Evolutionary conservation across 805 yeast genomes (phyloP).

Genomic region (Kazachstania bromeliacearum): DNA sequence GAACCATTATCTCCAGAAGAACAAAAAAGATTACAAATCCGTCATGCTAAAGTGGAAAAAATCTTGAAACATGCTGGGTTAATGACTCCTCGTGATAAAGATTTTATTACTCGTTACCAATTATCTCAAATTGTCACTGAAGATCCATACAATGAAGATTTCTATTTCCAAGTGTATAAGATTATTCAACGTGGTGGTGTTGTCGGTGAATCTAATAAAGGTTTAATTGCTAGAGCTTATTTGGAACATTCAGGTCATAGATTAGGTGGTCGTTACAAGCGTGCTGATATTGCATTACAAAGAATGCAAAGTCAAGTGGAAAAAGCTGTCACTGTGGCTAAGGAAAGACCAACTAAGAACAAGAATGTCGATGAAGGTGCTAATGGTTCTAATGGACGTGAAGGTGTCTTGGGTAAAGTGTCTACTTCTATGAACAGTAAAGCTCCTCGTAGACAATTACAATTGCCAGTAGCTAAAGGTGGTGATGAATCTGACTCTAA

Average conservation of each 20-base stretch:
- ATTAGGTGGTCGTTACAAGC: slow-evolving; percentile 71
- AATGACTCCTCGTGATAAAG: slow-evolving; percentile 96
- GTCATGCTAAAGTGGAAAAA: slow-evolving; percentile 67
- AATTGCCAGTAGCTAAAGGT: slow-evolving; percentile 33
- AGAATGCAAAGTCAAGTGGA: slow-evolving; percentile 98
- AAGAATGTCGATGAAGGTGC: slow-evolving; percentile 9
- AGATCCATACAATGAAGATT: slow-evolving; percentile 95
- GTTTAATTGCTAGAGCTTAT: slow-evolving; percentile 86
- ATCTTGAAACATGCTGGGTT: slow-evolving; percentile 80
- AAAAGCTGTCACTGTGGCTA: slow-evolving; percentile 90
- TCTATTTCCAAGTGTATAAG: slow-evolving; percentile 87
- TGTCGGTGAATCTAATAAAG: slow-evolving; percentile 41
- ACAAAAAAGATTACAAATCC: slow-evolving; percentile 51
- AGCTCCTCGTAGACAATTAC: slow-evolving; percentile 81
- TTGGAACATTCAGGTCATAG: slow-evolving; percentile 86
- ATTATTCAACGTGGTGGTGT: slow-evolving; percentile 47
- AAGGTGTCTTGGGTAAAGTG: slow-evolving; percentile 86
- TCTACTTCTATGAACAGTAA: slow-evolving; percentile 72
- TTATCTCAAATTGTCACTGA: slow-evolving; percentile 92
- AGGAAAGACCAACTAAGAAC: slow-evolving; percentile 54
- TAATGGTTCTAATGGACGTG: slow-evolving; percentile 40
- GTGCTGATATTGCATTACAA: slow-evolving; percentile 85
- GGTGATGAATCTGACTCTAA: not conserved
- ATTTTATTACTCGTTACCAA: slow-evolving; percentile 88
- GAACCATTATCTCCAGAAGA: slow-evolving; percentile 59